A percentile compares a stretch with the other conserved stretches of the same genome.
Conservation (phyloP, 1,284 basidiomycete species). For the Ustilago sp. region DNA sequence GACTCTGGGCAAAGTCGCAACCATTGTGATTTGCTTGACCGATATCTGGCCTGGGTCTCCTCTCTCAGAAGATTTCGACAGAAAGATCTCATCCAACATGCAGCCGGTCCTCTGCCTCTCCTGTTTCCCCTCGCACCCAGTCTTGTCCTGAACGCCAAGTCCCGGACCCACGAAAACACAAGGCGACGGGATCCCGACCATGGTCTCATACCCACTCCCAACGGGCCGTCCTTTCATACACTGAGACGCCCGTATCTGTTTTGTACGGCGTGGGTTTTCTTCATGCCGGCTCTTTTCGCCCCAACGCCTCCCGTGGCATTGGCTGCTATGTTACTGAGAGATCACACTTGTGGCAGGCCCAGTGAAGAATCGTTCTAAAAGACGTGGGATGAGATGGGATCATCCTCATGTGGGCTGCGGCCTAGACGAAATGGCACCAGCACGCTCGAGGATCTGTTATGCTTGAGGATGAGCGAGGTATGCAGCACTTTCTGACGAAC, state of each 20-base stretch:
- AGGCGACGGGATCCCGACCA: constrained; percentile 8
- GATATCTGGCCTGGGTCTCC: constrained; percentile 7
- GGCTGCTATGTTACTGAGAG: not conserved
- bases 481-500: not conserved
- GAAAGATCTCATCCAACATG: constrained; percentile 6
- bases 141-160: constrained; percentile 23
- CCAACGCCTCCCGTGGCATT: not conserved
- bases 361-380: not conserved
- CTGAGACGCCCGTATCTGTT: not conserved
- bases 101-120: constrained; percentile 8
- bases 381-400: not conserved
- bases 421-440: not conserved
- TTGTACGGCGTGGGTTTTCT: not conserved
- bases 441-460: not conserved
- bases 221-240: not conserved
- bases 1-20: not conserved
- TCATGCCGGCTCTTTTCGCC: not conserved
- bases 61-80: constrained; percentile 11
- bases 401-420: not conserved
- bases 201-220: not conserved
- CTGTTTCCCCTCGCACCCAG: constrained; percentile 11
- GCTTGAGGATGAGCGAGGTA: not conserved
- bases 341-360: not conserved
- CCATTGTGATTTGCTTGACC: not conserved
- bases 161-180: constrained; percentile 13